Base-by-base conservation (phyloP, 2,329 filamentous ascomycete genomes). In the Alternaria postmessia region DNA sequence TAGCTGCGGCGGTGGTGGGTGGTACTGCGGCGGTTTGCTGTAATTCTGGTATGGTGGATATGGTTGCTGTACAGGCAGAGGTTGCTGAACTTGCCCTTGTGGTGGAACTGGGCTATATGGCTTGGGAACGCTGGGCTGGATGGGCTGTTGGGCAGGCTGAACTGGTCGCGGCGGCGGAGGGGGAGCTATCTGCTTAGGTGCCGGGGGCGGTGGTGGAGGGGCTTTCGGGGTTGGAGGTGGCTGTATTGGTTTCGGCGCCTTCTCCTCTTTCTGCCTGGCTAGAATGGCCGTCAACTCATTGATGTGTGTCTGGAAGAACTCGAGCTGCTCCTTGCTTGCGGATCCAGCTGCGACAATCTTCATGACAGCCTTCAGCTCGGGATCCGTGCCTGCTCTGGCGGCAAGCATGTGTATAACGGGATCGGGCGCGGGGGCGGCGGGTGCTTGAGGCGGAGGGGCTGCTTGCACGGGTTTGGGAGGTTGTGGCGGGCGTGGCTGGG, bases 321-420 rank as follows among this genome's bases (percentile, higher is more conserved):
- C 87, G 12, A 95, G 80, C 74, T 95, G 91, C 14, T 88, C 86
- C 38, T 87, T 85, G 12, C 86, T 88, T 0, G 92, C 92, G 66
- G 89, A 86, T 1, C 91, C 91, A 28, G 89, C 88, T 0, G 92
- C 92, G 0, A 95, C 92, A 54, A 91, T 87, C 75, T 92, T 92
- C 92, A 95, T 95, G 0, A 95, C 82, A 36, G 90, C 88, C 58
- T 93, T 89, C 9, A 95, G 81, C 56, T 90, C 85, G 0, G 88
- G 85, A 72, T 95, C 90, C 26, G 87, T 88, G 0, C 90, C 91
- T 7, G 92, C 92, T 65, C 88, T 87, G 69, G 92, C 89, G 0
- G 92, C 92, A 26, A 95, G 81, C 64, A 91, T 88, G 51, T 93
- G 89, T 57, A 95, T 94, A 43, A 95, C 92, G 0, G 91, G 91